A percentile compares a stretch with the other conserved stretches of the same genome.
phyloP scores from a whole-genome alignment of 2,329 filamentous ascomycete genomes.

The Penicillium sclerotiorum region DNA sequence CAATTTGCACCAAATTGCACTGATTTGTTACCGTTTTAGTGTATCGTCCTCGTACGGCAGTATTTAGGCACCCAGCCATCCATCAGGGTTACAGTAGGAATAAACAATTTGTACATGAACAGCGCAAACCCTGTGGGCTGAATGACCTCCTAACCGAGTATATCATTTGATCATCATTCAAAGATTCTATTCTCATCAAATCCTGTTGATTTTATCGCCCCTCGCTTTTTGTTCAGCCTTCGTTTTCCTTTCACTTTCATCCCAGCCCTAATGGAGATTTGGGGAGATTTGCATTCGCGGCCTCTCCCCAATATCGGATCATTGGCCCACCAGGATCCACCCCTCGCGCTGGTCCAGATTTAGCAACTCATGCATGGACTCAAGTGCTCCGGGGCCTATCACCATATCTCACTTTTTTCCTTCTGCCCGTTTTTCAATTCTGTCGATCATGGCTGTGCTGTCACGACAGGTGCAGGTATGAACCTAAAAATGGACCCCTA shows the following conservation, averaged over 20 bases:
- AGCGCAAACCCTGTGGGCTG: too few species aligned
- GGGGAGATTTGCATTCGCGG: slow-evolving; percentile 3
- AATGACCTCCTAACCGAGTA: too few species aligned
- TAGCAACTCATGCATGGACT: slow-evolving; percentile 7
- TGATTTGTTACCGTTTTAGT: too few species aligned
- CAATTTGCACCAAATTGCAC: too few species aligned
- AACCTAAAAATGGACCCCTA: neutral
- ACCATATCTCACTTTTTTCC: neutral
- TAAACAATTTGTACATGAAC: too few species aligned
- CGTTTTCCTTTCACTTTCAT: neutral
- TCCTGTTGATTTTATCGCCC: too few species aligned
- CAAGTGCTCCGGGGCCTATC: neutral
- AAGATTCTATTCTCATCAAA: neutral
- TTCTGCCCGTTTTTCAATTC: neutral
- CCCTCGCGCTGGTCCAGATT: slow-evolving; percentile 6
- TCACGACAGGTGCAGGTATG: neutral
- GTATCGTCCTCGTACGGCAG: neutral
- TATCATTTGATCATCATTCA: neutral
- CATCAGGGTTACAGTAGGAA: neutral
- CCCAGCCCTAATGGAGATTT: neutral
- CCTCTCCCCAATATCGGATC: slow-evolving; percentile 1
- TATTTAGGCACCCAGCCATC: neutral
- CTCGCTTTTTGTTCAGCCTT: neutral
- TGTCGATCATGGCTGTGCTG: neutral
- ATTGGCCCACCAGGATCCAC: slow-evolving; percentile 4